Conservation (phyloP, 306 rosid genomes). For the Casuarina equisetifolia region DNA sequence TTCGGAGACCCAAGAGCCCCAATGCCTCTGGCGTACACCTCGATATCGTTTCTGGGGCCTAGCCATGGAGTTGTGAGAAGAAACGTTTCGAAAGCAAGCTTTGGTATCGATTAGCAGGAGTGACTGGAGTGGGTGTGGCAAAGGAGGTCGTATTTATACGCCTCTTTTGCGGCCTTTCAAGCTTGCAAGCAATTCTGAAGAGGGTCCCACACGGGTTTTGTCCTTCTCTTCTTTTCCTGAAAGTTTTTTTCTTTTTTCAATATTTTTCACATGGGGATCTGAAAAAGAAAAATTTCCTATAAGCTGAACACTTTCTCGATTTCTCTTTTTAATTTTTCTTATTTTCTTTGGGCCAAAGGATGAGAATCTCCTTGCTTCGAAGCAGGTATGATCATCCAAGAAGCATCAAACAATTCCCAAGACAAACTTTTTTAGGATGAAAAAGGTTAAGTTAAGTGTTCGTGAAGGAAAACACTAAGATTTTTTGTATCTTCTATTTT, state of each 20-base stretch:
- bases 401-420: no score
- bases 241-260: neutral
- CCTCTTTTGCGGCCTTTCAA: conserved; percentile 10
- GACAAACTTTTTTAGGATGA: no score
- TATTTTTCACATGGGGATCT: no score
- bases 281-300: no score
- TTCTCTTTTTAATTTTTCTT: no score
- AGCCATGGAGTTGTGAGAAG: conserved; percentile 42
- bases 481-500: no score
- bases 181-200: neutral
- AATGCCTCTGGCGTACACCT: conserved; percentile 78
- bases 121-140: conserved; percentile 9
- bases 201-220: conserved; percentile 9
- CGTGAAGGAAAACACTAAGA: no score
- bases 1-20: conserved; percentile 96
- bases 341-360: no score
- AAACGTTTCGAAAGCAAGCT: conserved; percentile 9
- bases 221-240: neutral
- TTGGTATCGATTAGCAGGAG: neutral
- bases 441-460: no score
- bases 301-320: no score
- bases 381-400: no score
- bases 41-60: conserved; percentile 74
- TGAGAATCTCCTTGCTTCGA: no score
- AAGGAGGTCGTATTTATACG: conserved; percentile 15